These are phyloP conservation scores for Chrysosphaeria jannelii DNA, from an alignment of 2,329 filamentous ascomycete species.

Conservation along the genomic window DNA sequence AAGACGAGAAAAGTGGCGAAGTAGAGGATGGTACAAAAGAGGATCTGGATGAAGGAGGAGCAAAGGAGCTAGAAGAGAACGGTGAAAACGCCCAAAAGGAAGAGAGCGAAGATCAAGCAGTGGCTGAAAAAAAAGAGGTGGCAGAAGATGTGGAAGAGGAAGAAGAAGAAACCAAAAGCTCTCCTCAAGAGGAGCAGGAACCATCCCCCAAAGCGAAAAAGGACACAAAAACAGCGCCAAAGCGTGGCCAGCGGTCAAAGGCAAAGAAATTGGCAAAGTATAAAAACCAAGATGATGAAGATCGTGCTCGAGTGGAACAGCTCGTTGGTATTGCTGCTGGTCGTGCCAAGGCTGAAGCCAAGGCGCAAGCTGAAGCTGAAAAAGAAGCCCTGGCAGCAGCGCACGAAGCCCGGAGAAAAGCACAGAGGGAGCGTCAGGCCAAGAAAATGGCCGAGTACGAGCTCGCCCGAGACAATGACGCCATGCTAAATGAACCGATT, in stretches of 20 bases:
- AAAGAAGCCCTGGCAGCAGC: conserved; percentile 43
- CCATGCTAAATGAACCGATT: conserved; percentile 14
- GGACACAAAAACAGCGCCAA: conserved; percentile 10
- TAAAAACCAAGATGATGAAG: conserved; percentile 80
- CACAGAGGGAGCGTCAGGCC: conserved; percentile 53
- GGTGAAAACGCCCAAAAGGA: not conserved
- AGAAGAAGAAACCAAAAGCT: not conserved
- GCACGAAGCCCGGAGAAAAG: conserved; percentile 41
- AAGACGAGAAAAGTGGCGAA: conserved; percentile 1
- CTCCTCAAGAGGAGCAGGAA: conserved; percentile 1
- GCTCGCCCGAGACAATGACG: conserved; percentile 33
- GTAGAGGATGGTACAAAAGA: not conserved
- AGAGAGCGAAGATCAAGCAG: not conserved
- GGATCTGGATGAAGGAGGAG: not conserved
- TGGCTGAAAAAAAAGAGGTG: not conserved
- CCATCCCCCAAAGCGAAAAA: conserved; percentile 2
- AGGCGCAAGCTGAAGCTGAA: conserved; percentile 32
- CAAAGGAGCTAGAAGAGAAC: not conserved
- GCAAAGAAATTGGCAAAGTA: conserved; percentile 84
- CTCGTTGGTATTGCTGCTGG: conserved; percentile 54
- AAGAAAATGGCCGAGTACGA: conserved; percentile 50
- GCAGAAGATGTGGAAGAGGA: not conserved
- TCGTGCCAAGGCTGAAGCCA: conserved; percentile 35
- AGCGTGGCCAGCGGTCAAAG: conserved; percentile 53
- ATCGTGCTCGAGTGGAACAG: conserved; percentile 52